Evolutionary conservation across 441 rosid genomes (phyloP).

Genomic region (Erodium trifolium): DNA sequence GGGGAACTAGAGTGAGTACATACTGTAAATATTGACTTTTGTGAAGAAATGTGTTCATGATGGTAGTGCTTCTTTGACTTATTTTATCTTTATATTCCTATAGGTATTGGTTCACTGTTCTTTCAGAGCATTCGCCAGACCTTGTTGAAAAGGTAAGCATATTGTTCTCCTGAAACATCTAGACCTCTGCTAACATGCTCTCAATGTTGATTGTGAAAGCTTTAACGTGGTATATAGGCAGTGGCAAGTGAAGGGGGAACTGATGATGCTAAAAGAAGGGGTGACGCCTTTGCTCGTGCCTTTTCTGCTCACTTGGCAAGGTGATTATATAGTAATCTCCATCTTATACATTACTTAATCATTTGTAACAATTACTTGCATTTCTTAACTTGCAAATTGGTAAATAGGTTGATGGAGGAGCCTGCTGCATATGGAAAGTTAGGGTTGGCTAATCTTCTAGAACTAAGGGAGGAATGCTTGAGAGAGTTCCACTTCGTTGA

Average conservation of each 20-base stretch:
- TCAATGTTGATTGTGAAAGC: constrained; percentile 9
- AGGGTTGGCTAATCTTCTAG: constrained; percentile 95
- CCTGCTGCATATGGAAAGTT: constrained; percentile 97
- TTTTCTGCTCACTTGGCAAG: constrained; percentile 98
- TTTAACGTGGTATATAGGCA: constrained; percentile 45
- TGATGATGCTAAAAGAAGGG: constrained; percentile 92
- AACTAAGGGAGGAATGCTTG: constrained; percentile 93
- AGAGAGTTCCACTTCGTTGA: constrained; percentile 96
- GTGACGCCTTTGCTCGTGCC: constrained; percentile 98
- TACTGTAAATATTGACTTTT: constrained; percentile 11
- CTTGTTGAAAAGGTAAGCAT: constrained; percentile 79
- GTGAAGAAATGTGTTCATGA: neutral
- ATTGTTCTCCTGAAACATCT: constrained; percentile 10
- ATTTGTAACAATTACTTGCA: neutral
- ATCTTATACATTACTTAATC: neutral
- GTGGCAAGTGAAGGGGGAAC: constrained; percentile 99
- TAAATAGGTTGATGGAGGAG: constrained; percentile 86
- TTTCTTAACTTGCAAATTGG: constrained; percentile 8
- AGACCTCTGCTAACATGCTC: neutral
- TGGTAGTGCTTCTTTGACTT: constrained; percentile 15
- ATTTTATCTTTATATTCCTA: constrained; percentile 19
- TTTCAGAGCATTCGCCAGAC: constrained; percentile 85
- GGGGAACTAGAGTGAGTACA: constrained; percentile 79
- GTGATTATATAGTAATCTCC: constrained; percentile 26
- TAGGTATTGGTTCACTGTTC: constrained; percentile 95